Conservation (phyloP, 768 basidiomycete genomes). For the Rhodosporidiobolus sp. region DNA sequence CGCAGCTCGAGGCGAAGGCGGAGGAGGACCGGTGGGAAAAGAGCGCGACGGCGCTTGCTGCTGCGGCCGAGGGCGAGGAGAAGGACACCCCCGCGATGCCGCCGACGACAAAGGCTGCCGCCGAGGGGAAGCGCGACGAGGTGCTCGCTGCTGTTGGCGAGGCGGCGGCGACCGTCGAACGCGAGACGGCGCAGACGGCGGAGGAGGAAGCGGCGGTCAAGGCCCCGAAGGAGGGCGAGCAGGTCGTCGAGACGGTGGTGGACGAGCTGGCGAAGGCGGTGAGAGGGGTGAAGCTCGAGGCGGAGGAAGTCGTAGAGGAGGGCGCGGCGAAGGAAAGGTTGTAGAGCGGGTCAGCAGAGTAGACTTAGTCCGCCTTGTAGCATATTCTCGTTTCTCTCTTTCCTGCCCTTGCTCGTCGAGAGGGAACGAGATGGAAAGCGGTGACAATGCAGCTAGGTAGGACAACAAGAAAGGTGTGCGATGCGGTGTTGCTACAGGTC, state of each 20-base stretch:
- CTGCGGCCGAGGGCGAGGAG: not conserved
- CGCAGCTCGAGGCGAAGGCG: not conserved
- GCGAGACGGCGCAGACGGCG: not conserved
- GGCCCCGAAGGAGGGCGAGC: not conserved
- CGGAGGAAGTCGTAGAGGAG: too few relatives aligned
- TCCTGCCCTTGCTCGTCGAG: too few relatives aligned
- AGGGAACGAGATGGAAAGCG: not conserved
- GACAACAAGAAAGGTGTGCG: not conserved
- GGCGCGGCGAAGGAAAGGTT: too few relatives aligned
- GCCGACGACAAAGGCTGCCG: not conserved
- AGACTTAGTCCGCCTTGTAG: not conserved
- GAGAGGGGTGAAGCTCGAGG: not conserved
- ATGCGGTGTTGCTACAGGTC: not conserved
- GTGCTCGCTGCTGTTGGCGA: not conserved
- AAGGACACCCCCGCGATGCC: too few relatives aligned
- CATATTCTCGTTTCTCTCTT: too few relatives aligned
- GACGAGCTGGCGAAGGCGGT: constrained; percentile 16
- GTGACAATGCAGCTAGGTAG: not conserved
- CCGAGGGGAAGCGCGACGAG: constrained; percentile 8
- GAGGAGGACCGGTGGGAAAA: not conserved
- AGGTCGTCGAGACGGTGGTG: not conserved
- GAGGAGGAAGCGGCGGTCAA: not conserved
- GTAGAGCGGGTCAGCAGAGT: not conserved
- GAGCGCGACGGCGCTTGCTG: too few relatives aligned
- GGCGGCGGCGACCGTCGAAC: not conserved